Evolutionary conservation across 345 rosid genomes (phyloP).

Genomic region (Dovyalis caffra): DNA sequence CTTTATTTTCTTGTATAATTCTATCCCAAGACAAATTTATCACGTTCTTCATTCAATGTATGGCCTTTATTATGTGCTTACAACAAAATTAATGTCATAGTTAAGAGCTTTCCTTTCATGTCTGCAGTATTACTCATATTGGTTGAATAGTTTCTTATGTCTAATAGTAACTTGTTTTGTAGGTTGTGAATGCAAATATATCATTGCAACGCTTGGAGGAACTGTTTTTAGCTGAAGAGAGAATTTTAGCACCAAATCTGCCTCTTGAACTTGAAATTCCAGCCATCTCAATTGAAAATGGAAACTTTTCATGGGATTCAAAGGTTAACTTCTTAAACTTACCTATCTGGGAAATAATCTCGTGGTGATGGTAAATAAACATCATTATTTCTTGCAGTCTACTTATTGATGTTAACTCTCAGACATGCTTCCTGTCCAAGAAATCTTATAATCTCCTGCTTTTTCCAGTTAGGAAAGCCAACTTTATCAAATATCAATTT

Average conservation of each 20-base stretch:
- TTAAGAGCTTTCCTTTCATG: not conserved
- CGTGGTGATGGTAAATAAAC: not conserved
- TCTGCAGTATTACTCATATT: not conserved
- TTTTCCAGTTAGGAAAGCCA: constrained; percentile 75
- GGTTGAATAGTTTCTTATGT: not conserved
- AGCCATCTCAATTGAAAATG: constrained; percentile 76
- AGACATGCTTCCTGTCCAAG: not conserved
- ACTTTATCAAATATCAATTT: constrained; percentile 81
- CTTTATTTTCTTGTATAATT: not conserved
- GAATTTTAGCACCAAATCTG: constrained; percentile 68
- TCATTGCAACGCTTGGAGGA: constrained; percentile 90
- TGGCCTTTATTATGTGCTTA: not conserved
- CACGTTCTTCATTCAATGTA: not conserved
- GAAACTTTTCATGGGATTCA: constrained; percentile 85
- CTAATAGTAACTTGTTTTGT: constrained; percentile 16
- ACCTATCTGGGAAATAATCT: not conserved
- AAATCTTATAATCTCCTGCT: not conserved
- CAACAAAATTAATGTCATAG: not conserved
- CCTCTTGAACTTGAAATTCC: constrained; percentile 73
- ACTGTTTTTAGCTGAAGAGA: constrained; percentile 77
- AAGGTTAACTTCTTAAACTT: constrained; percentile 44
- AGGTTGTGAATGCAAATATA: constrained; percentile 90
- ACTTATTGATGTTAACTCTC: not conserved
- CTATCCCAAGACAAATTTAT: not conserved
- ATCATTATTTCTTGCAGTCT: not conserved